Evolutionary conservation across 495 filamentous ascomycete species (phyloP).

Genomic region (Aspergillus coremiiformis): DNA sequence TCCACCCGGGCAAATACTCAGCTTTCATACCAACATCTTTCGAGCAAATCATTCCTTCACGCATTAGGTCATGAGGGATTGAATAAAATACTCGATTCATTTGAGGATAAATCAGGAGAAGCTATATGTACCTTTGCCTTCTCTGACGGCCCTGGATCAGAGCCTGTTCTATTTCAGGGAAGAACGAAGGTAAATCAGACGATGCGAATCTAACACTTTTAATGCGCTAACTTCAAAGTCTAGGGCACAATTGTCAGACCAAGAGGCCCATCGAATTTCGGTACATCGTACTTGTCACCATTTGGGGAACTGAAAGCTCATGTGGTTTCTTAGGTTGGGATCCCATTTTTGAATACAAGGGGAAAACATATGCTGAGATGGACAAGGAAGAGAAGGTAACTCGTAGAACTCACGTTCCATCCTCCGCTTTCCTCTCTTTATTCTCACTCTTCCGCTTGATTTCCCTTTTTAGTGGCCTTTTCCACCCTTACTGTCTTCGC

Average conservation of each 20-base stretch:
- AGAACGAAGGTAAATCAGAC: slow-evolving; percentile 47
- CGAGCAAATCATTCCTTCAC: slow-evolving; percentile 87
- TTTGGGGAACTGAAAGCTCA: not conserved
- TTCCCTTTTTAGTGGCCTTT: not conserved
- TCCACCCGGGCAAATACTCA: not conserved
- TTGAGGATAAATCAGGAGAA: slow-evolving; percentile 81
- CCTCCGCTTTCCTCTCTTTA: not conserved
- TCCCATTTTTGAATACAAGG: slow-evolving; percentile 90
- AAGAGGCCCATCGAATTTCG: slow-evolving; percentile 70
- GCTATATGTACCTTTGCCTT: slow-evolving; percentile 97
- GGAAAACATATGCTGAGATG: slow-evolving; percentile 97
- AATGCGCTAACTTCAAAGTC: not conserved
- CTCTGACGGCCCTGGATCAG: slow-evolving; percentile 72
- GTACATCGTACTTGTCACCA: slow-evolving; percentile 41
- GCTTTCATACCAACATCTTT: not conserved
- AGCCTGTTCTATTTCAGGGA: slow-evolving; percentile 88
- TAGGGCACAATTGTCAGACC: slow-evolving; percentile 40
- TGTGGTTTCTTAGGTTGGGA: slow-evolving; percentile 66
- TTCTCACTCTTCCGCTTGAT: not conserved
- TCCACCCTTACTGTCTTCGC: not conserved
- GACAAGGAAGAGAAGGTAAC: slow-evolving; percentile 68
- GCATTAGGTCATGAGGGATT: slow-evolving; percentile 73
- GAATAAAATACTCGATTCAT: slow-evolving; percentile 85
- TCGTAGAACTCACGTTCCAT: not conserved
- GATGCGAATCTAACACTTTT: not conserved